Conservation (phyloP, 2,329 filamentous ascomycete genomes). For the Plectosphaerella cucumerina region DNA sequence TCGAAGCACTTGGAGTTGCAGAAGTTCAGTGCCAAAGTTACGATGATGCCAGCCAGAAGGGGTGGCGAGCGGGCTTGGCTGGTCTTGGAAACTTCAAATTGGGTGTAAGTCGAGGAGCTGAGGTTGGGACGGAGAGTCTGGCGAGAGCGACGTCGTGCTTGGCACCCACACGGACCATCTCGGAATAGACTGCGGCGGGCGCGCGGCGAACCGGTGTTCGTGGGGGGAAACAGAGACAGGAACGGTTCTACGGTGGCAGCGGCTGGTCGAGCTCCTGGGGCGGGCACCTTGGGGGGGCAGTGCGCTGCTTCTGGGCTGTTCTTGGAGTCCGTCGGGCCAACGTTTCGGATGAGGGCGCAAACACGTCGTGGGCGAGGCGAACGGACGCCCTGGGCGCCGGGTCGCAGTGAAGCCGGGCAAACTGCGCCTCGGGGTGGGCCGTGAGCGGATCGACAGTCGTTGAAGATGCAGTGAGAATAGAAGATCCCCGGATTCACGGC, state of each 20-base stretch:
- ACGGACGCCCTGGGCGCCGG: not conserved
- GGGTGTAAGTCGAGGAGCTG: not conserved
- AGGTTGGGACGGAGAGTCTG: not conserved
- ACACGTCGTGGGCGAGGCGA: slow-evolving; percentile 1
- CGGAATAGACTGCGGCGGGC: not conserved
- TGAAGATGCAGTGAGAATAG: not conserved
- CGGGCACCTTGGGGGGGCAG: not conserved
- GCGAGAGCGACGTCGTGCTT: not conserved
- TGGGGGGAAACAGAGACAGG: not conserved
- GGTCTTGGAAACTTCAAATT: not conserved
- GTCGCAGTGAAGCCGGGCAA: not conserved
- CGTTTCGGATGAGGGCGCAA: slow-evolving; percentile 15
- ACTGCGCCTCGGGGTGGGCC: not conserved
- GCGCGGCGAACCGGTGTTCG: not conserved
- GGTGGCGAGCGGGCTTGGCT: not conserved
- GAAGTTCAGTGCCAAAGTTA: not conserved
- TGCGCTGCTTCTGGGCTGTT: slow-evolving; percentile 2
- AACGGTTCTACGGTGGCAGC: too few species aligned
- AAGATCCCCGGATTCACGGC: not conserved
- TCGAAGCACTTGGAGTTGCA: slow-evolving; percentile 3
- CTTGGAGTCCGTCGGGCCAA: slow-evolving; percentile 13
- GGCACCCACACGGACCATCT: too few species aligned
- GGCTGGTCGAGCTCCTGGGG: too few species aligned
- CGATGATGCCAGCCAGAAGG: not conserved
- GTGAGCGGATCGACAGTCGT: not conserved